Base-by-base conservation (phyloP, 2,329 filamentous ascomycete genomes). In the Ophiostoma tasmaniense region DNA sequence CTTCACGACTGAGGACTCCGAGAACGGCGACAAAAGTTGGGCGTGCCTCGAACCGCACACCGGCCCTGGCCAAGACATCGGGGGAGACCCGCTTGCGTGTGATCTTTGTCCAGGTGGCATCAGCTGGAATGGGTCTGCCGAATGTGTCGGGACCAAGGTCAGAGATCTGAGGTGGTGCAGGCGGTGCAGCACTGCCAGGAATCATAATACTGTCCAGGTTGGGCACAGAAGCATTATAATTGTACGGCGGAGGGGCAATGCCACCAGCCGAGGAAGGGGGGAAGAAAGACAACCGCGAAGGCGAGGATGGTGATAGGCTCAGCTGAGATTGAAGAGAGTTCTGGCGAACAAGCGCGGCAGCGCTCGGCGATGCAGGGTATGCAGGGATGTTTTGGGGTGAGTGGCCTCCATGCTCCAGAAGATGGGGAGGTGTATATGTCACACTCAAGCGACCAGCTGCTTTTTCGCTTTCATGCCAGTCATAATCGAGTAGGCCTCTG, bases 61-160 rank as follows among this genome's bases (percentile, higher is more conserved):
- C 81, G 3, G 85, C 84, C 59, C 81, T 78, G 52, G 82, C 79
- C 2, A 89, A 78, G 0, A 87, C 84, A 71, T 87, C 85, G 5
- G 83, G 82, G n/a, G 85, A 87, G 10, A 89, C 80, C 0, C 87
- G 78, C 1, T 78, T 78, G 14, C 86, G 81, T 68, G 79, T 81
- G 42, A 89, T 85, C 69, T 81, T 83, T 3, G 86, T 89, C 86
- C 86, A 89, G 66, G 81, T 81, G 1, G 85, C 86, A 33, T 87
- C 83, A 1, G 81, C 74, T 0, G 82, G 82, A 1, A 89, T 89
- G 14, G 84, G 81, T 4, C 81, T 80, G 1, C 87, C 87, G 39
- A 82, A 80, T 28, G 82, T 80, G 72, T 89, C 87, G 0, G 87
- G 87, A 78, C 79, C 50, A 77, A 74, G 67, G 3, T 65, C 42